Evolutionary conservation across 2,329 filamentous ascomycete genomes (phyloP), one percentile per base, ranked within the genome.

Genomic region (Aciculosporium take): DNA sequence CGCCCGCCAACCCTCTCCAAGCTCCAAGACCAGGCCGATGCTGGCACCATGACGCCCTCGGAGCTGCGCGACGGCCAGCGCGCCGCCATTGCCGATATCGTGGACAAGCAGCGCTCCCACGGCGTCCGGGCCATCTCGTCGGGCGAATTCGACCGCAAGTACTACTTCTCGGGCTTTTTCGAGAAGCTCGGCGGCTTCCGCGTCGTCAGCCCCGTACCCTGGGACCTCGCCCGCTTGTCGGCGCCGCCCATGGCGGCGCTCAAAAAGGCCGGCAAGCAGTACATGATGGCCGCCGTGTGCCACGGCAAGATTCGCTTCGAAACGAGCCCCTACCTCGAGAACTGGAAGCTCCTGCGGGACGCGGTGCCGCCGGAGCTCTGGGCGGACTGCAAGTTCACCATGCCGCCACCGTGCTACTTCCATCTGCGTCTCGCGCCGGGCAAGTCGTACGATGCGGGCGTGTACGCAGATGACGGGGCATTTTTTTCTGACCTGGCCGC

Each of bases 391-490:
- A 81, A 84, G 63, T 70, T 83, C 49, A 82, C 79, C 15, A 63
- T 83, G 51, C 73, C 77, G 15, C 74, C 77, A 4, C 76, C 77
- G 2, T 74, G 74, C 56, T 82, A 78, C 71, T 83, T 82, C 55
- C 80, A 84, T 57, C 50, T 65, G 36, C 51, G 53, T 38, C 67
- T 72, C 47, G 66, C 67, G 40, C 64, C 67, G 13, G 72, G 60
- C 53, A 66, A 66, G 48, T 71, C 70, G 44, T 76, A 74, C 54
- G 66, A 62, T 43, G 61, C 66, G 43, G 63, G 68, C 7, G 68
- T 67, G 31, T 76, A 76, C 51, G 52, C 56, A 32, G 66, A 62
- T 37, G 70, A 74, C 29, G 65, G 67, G 29, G 70, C 70, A 40
- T 76, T 76, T 54, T 76, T 76, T 45, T 66, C 61, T 37, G 72